Conservation (phyloP, 169 alveolate species). For the Cardiosporidium cionae region DNA sequence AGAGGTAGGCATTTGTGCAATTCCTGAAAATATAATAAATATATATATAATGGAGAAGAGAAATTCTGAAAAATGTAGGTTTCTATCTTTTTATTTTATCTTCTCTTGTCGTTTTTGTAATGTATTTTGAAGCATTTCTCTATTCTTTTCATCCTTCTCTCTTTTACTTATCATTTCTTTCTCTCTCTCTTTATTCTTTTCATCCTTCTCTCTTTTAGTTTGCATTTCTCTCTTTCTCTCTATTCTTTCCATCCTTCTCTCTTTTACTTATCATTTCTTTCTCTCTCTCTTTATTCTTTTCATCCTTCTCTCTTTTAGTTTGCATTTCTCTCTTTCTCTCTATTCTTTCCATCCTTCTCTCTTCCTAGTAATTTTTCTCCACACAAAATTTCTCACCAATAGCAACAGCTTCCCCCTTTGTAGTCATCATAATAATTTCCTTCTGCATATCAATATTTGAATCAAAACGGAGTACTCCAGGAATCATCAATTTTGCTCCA, state of each 20-base stretch:
- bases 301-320: background rate
- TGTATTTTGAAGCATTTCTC: background rate
- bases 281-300: background rate
- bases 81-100: background rate
- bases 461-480: slow-evolving; percentile 95
- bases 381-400: slow-evolving; percentile 24
- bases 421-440: slow-evolving; percentile 95
- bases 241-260: too few relatives aligned
- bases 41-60: background rate
- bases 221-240: background rate
- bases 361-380: background rate
- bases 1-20: slow-evolving; percentile 99
- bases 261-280: background rate
- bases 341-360: background rate
- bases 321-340: background rate
- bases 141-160: background rate
- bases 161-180: background rate
- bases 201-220: background rate
- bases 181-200: background rate
- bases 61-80: background rate
- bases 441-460: slow-evolving; percentile 88
- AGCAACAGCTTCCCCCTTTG: slow-evolving; percentile 99
- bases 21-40: slow-evolving; percentile 54
- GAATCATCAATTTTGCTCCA: slow-evolving; percentile 99
- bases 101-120: background rate